Evolutionary conservation across 768 basidiomycete species (phyloP).

Genomic region (Rhodosporidiobolus odoratus): DNA sequence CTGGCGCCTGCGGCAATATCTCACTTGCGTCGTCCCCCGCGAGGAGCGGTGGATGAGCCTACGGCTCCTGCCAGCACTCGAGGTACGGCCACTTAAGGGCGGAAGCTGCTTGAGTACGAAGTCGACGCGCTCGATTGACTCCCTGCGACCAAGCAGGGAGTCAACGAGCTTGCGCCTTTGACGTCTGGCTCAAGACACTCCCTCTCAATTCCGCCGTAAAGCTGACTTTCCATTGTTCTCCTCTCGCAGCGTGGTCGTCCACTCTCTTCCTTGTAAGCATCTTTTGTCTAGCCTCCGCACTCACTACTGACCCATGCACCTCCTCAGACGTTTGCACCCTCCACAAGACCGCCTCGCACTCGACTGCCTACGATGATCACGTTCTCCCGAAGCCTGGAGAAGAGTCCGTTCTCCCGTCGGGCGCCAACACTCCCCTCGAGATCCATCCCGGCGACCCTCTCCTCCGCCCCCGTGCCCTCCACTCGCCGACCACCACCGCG

Average conservation of each 20-base stretch:
- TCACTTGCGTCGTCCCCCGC: too few relatives aligned
- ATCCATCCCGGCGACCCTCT: slow-evolving; percentile 31
- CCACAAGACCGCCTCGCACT: slow-evolving; percentile 34
- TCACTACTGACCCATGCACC: neutral
- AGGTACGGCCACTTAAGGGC: too few relatives aligned
- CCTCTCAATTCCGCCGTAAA: too few relatives aligned
- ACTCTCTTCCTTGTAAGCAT: slow-evolving; percentile 34
- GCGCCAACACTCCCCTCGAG: slow-evolving; percentile 36
- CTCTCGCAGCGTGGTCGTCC: slow-evolving; percentile 36
- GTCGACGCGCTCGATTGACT: too few relatives aligned
- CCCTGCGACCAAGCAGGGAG: too few relatives aligned
- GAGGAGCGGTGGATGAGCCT: too few relatives aligned
- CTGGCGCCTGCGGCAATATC: too few relatives aligned
- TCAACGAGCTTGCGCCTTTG: too few relatives aligned
- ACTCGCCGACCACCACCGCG: slow-evolving; percentile 1
- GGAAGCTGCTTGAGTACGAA: too few relatives aligned
- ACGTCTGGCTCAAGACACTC: too few relatives aligned
- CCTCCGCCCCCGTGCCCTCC: slow-evolving; percentile 21
- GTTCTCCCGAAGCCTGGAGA: slow-evolving; percentile 17
- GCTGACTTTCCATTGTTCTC: neutral
- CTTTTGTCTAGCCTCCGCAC: too few relatives aligned
- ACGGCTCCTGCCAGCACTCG: too few relatives aligned
- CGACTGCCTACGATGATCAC: slow-evolving; percentile 30
- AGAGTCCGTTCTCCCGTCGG: slow-evolving; percentile 26
- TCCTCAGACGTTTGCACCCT: slow-evolving; percentile 36